These are phyloP conservation scores for Cystobasidium tubakii DNA, from an alignment of 768 basidiomycete species.

Conservation along the genomic window DNA sequence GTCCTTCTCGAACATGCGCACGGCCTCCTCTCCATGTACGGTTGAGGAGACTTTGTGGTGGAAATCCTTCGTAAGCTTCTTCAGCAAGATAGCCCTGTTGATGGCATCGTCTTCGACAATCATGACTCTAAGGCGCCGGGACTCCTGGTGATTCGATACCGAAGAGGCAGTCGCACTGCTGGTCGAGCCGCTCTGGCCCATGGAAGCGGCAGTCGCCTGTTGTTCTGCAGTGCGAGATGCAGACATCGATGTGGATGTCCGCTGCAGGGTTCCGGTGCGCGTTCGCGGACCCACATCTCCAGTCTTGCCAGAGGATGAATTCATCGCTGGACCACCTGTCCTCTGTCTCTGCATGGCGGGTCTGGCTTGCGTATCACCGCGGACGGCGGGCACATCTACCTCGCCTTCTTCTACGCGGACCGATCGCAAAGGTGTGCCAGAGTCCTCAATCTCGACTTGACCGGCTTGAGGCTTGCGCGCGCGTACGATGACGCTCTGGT, in stretches of 20 bases:
- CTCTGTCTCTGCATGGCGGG: slow-evolving; percentile 9
- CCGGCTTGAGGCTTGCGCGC: slow-evolving; percentile 40
- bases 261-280: slow-evolving; percentile 29
- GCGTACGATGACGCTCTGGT: slow-evolving; percentile 41
- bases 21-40: slow-evolving; percentile 70
- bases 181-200: background rate
- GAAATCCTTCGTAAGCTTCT: slow-evolving; percentile 62
- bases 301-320: background rate
- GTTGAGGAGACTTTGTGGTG: slow-evolving; percentile 60
- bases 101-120: slow-evolving; percentile 57
- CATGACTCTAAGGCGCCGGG: slow-evolving; percentile 53
- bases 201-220: no score
- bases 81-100: slow-evolving; percentile 65
- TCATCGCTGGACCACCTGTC: slow-evolving; percentile 2
- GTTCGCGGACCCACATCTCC: slow-evolving; percentile 29
- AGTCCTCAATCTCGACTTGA: slow-evolving; percentile 7
- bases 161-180: background rate
- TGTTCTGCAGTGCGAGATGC: background rate
- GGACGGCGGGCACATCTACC: background rate
- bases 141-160: background rate
- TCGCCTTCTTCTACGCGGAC: background rate
- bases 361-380: background rate
- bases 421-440: slow-evolving; percentile 29
- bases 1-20: slow-evolving; percentile 57
- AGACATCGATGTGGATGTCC: background rate